Percentiles rank a stretch among this genome's conserved stretches.
Conservation (phyloP, 2,329 filamentous ascomycete species). For the Epicoccum sorghinum region DNA sequence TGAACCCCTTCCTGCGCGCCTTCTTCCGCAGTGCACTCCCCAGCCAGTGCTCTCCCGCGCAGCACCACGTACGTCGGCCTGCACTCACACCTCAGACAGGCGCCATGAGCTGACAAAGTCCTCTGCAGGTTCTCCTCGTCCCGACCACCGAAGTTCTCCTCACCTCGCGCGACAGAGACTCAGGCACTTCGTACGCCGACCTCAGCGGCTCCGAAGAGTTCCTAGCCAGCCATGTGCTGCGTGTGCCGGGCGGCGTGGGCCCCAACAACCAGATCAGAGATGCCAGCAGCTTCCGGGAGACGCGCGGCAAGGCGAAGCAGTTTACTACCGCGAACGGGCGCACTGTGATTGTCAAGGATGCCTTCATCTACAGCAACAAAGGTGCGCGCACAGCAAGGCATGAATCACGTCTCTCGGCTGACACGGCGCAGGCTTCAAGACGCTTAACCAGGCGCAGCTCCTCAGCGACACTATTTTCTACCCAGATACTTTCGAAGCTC, state of each 20-base stretch:
- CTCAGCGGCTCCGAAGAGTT: conserved; percentile 92
- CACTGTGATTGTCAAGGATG: conserved; percentile 93
- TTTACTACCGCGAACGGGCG: conserved; percentile 91
- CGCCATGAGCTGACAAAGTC: conserved; percentile 5
- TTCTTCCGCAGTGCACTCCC: conserved; percentile 97
- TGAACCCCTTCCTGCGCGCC: conserved; percentile 98
- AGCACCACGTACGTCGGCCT: conserved; percentile 71
- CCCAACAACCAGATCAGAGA: conserved; percentile 58
- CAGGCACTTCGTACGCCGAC: conserved; percentile 76
- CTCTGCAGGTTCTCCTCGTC: conserved; percentile 75
- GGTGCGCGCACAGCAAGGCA: conserved; percentile 57
- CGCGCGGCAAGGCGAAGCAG: conserved; percentile 89
- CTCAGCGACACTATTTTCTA: conserved; percentile 87
- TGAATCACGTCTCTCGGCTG: conserved; percentile 6
- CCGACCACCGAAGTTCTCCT: conserved; percentile 92
- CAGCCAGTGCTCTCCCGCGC: conserved; percentile 86
- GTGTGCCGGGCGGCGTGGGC: conserved; percentile 66
- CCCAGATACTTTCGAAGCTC: conserved; percentile 83
- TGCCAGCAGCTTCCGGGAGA: conserved; percentile 71
- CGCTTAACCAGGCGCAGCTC: conserved; percentile 85
- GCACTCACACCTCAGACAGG: neutral
- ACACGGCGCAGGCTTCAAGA: conserved; percentile 76
- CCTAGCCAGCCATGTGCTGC: conserved; percentile 93
- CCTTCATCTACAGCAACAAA: conserved; percentile 93
- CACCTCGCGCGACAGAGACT: conserved; percentile 85